Evolutionary conservation across 2,329 filamentous ascomycete species (phyloP).

Genomic region (Colletotrichum endophyticum): DNA sequence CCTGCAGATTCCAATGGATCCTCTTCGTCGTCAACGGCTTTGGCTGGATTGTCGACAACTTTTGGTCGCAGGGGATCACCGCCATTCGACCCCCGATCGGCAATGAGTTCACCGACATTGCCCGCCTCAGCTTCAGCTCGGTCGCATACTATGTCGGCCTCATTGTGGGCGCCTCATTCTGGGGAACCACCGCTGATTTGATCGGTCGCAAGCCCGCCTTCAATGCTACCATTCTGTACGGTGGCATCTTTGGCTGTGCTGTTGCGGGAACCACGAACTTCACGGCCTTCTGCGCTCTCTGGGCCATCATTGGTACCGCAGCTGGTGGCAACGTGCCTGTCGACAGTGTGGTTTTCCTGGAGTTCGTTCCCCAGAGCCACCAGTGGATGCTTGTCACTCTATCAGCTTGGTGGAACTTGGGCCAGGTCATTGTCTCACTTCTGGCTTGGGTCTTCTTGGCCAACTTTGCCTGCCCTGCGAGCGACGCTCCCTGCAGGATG

Average conservation of each 20-base stretch:
- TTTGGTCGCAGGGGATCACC: constrained; percentile 40
- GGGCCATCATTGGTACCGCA: constrained; percentile 50
- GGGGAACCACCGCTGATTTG: constrained; percentile 45
- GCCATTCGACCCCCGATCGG: constrained; percentile 35
- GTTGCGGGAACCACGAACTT: constrained; percentile 65
- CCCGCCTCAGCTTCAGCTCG: constrained; percentile 35
- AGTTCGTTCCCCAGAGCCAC: constrained; percentile 51
- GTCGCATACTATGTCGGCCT: constrained; percentile 45
- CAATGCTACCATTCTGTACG: constrained; percentile 47
- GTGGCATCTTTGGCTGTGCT: constrained; percentile 60
- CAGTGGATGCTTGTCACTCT: constrained; percentile 53
- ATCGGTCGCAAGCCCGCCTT: constrained; percentile 49
- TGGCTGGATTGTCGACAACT: constrained; percentile 51
- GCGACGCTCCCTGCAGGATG: constrained; percentile 38
- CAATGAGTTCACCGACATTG: constrained; percentile 38
- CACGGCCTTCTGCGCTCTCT: constrained; percentile 58
- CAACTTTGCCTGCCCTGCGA: constrained; percentile 42
- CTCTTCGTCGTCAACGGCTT: constrained; percentile 52
- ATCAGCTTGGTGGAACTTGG: constrained; percentile 56
- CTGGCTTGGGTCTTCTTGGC: constrained; percentile 49
- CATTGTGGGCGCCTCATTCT: constrained; percentile 49
- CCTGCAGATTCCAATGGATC: constrained; percentile 41
- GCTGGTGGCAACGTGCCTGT: constrained; percentile 56
- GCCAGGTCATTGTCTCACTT: constrained; percentile 51
- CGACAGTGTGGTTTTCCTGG: constrained; percentile 57